Percentiles rank a stretch among this genome's conserved stretches.
Evolutionary conservation across 305 asterid genomes (phyloP).

Genomic region (Fraxinus paxiana): DNA sequence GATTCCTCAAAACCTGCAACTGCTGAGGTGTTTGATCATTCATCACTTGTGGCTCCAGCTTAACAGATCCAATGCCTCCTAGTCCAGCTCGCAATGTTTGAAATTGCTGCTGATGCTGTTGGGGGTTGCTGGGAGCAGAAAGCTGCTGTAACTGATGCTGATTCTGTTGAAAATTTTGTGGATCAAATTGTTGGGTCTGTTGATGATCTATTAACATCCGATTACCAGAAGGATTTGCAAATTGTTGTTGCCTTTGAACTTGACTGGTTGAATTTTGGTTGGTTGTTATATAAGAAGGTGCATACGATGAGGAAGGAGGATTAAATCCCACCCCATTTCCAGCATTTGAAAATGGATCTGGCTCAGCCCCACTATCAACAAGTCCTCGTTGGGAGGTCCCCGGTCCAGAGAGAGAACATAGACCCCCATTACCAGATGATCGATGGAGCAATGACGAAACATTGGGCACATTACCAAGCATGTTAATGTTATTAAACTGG

Average conservation of each 20-base stretch:
- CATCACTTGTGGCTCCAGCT: conserved; percentile 58
- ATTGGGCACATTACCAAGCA: conserved; percentile 62
- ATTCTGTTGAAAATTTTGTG: conserved; percentile 53
- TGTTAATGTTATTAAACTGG: conserved; percentile 51
- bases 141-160: conserved; percentile 64
- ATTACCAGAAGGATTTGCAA: conserved; percentile 46
- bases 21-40: conserved; percentile 66
- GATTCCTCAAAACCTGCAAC: conserved; percentile 49
- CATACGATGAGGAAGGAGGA: conserved; percentile 39
- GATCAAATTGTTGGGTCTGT: conserved; percentile 57
- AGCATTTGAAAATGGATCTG: conserved; percentile 54
- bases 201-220: conserved; percentile 64
- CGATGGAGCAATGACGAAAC: conserved; percentile 73
- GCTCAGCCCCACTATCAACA: conserved; percentile 56
- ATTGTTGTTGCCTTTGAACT: conserved; percentile 62
- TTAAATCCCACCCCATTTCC: conserved; percentile 73
- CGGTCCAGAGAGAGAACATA: conserved; percentile 56
- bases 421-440: conserved; percentile 70
- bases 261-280: conserved; percentile 52
- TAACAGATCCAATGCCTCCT: conserved; percentile 57
- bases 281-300: conserved; percentile 43
- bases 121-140: conserved; percentile 47
- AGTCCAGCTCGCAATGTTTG: conserved; percentile 61
- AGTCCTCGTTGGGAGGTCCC: conserved; percentile 59
- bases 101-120: conserved; percentile 62